Evolutionary conservation across 2,329 filamentous ascomycete genomes (phyloP).

Genomic region (Fusarium hainanense): DNA sequence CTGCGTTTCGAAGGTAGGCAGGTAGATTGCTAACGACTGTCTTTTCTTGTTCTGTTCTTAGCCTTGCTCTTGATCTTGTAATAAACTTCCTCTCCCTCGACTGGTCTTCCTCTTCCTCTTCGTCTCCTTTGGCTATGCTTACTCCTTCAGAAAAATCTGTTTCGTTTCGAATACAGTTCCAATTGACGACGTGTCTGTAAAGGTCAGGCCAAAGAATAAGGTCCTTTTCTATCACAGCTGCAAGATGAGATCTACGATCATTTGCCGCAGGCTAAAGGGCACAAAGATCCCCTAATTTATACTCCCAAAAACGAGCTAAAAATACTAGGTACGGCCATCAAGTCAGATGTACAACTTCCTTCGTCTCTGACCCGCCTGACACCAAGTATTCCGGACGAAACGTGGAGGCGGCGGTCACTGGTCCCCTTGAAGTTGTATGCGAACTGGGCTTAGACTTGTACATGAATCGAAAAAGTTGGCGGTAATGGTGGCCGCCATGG

Average conservation of each 20-base stretch:
- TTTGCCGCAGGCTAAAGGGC: constrained; percentile 27
- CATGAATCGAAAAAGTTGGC: constrained; percentile 32
- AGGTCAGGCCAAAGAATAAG: constrained; percentile 18
- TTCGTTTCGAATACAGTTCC: constrained; percentile 2
- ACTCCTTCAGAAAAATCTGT: constrained; percentile 29
- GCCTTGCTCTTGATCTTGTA: constrained; percentile 30
- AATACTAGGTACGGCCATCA: constrained; percentile 40
- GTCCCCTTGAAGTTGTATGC: constrained; percentile 14
- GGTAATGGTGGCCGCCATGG: constrained; percentile 29
- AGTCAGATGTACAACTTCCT: constrained; percentile 44
- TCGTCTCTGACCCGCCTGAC: constrained; percentile 42
- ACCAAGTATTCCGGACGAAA: constrained; percentile 34
- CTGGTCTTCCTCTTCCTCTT: constrained; percentile 4
- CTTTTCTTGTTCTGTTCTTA: constrained; percentile 38
- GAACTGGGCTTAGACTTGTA: constrained; percentile 29
- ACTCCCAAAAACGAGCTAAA: constrained; percentile 42
- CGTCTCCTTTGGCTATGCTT: constrained; percentile 38
- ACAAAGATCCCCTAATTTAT: constrained; percentile 43
- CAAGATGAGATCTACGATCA: constrained; percentile 42
- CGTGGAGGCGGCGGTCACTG: constrained; percentile 37
- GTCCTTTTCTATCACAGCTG: constrained; percentile 41
- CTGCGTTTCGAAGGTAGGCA: constrained; percentile 21
- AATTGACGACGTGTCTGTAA: constrained; percentile 10
- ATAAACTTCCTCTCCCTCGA: constrained; percentile 10
- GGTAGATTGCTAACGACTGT: constrained; percentile 16